Conservation (phyloP, 176 grass and related monocot genomes). For the maize (Zea mays) region Zm-B73-REFERENCE-NAM-5.0 NC_050104.1:143014501-143015000, state of each 20-base stretch:
- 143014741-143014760: slow-evolving; percentile 1
- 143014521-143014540: slow-evolving; percentile 37
- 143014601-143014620: slow-evolving; percentile 30
- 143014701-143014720: not conserved
- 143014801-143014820: slow-evolving; percentile 23
- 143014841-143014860: slow-evolving; percentile 14
- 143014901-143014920: not conserved
- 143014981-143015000: not conserved
- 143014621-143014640: not conserved
- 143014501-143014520: slow-evolving; percentile 87
- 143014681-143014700: not conserved
- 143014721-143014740: not conserved
- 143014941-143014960: too few species aligned
- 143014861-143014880: slow-evolving; percentile 31
- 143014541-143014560: not conserved
- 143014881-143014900: slow-evolving; percentile 11
- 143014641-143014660: slow-evolving; percentile 3
- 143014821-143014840: slow-evolving; percentile 24
- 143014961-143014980: not conserved
- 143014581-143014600: slow-evolving; percentile 25
- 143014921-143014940: not conserved
- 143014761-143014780: slow-evolving; percentile 31
- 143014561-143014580: slow-evolving; percentile 2
- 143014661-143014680: not conserved
- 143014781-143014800: slow-evolving; percentile 30